Evolutionary conservation across 495 filamentous ascomycete species (phyloP).

Genomic region (Podospora bellae-mahoneyi): DNA sequence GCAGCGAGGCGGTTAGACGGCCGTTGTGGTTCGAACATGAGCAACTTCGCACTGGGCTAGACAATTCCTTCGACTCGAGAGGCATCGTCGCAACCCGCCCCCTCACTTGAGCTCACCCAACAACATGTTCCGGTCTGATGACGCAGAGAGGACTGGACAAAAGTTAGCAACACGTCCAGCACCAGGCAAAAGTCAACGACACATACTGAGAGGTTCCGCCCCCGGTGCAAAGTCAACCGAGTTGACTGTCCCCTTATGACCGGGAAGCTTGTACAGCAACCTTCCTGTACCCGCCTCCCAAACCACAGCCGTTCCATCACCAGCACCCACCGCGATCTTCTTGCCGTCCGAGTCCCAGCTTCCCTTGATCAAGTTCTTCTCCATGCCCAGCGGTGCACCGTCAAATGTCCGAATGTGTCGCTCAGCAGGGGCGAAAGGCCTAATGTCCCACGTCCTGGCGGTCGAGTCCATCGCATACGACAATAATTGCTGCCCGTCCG

Average conservation of each 20-base stretch:
- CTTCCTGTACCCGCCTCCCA: slow-evolving; percentile 84
- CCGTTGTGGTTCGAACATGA: neutral
- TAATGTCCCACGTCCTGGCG: slow-evolving; percentile 92
- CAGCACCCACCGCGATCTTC: slow-evolving; percentile 83
- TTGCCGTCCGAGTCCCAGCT: slow-evolving; percentile 88
- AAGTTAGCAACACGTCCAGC: slow-evolving; percentile 30
- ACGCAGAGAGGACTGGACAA: slow-evolving; percentile 73
- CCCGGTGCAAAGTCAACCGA: slow-evolving; percentile 87
- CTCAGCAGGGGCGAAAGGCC: slow-evolving; percentile 87
- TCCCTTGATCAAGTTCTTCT: slow-evolving; percentile 88
- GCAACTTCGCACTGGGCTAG: neutral
- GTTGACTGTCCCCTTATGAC: slow-evolving; percentile 94
- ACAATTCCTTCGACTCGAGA: neutral
- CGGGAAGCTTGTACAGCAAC: slow-evolving; percentile 88
- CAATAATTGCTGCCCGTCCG: slow-evolving; percentile 83
- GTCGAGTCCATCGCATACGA: slow-evolving; percentile 94
- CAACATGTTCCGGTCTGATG: slow-evolving; percentile 75
- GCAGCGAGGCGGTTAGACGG: neutral
- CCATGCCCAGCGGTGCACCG: slow-evolving; percentile 78
- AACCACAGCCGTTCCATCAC: slow-evolving; percentile 84
- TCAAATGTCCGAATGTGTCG: slow-evolving; percentile 81
- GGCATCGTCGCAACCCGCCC: neutral
- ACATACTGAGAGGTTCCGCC: slow-evolving; percentile 83
- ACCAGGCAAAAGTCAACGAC: neutral
- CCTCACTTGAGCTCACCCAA: slow-evolving; percentile 64